Conservation (phyloP, 1,139 yeast species). For the Hemisphaericaspora subhashii region DNA sequence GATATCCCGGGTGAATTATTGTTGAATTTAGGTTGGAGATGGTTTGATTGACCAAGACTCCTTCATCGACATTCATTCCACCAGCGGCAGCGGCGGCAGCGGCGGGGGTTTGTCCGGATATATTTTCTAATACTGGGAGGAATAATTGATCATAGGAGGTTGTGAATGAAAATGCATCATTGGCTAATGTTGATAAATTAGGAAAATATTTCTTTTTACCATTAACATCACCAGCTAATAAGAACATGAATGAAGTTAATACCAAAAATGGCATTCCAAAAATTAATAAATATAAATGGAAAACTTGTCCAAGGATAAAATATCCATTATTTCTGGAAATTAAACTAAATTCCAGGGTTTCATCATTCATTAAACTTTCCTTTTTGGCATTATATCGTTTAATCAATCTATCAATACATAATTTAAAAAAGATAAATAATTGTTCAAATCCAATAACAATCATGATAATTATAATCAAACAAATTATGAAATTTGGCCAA, state of each 20-base stretch:
- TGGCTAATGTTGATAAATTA: conserved; percentile 16
- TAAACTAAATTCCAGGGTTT: conserved; percentile 9
- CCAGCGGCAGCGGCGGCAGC: too few relatives aligned
- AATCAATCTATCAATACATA: conserved; percentile 15
- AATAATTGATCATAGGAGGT: conserved; percentile 29
- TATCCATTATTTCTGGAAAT: conserved; percentile 23
- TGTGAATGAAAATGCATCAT: conserved; percentile 27
- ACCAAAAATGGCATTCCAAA: conserved; percentile 50
- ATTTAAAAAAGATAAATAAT: conserved; percentile 21
- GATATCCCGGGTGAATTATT: conserved; percentile 4
- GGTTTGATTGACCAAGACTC: conserved; percentile 1
- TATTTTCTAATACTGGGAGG: conserved; percentile 14
- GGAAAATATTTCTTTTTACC: conserved; percentile 16
- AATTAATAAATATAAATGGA: conserved; percentile 32
- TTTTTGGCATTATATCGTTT: conserved; percentile 7
- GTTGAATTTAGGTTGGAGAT: conserved; percentile 2
- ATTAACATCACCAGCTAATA: conserved; percentile 20
- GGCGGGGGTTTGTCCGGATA: conserved; percentile 6
- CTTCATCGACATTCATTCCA: too few relatives aligned
- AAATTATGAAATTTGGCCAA: conserved; percentile 48
- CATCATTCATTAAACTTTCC: conserved; percentile 3
- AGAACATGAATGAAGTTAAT: conserved; percentile 40
- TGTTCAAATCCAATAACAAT: conserved; percentile 25
- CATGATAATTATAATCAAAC: conserved; percentile 30
- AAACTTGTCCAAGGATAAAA: conserved; percentile 32